Evolutionary conservation across 805 yeast genomes (phyloP), one percentile per base, ranked within the genome.

Genomic region (Saccharomycopsis schoenii): DNA sequence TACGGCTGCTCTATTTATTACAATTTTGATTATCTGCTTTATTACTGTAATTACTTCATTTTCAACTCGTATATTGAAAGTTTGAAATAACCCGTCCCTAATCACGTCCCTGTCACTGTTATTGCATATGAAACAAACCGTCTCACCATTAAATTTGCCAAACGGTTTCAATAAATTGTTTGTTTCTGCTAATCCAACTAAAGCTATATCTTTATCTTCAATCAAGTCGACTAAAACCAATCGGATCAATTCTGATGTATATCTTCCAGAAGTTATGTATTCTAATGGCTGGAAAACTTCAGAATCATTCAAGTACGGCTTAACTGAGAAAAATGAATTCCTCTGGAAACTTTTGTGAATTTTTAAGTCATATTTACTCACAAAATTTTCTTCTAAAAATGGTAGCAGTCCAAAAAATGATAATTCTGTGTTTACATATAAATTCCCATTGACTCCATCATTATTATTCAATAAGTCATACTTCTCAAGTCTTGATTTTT

Each of bases 191-290:
- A 42, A 24, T 2, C n/a, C 58, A 24, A 14, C 25, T 29, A 56
- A 41, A 40, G 4, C 24, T 25, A 40, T 19, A 29, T n/a, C 41
- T 4, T 40, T 29, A 15, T 56, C 58, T 19, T 14, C 40, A 24
- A 56, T 56, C 19, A 41, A 8, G 4, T 56, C 43, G 14, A 40
- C 19, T 19, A 56, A 15, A 9, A 43, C 41, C 40, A 56, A 41
- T 56, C 58, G 24, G 2, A 59, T 58, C 15, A 59, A 29, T 50
- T 59, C 61, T 10, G 58, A 40, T 29, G 50, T 47, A 21, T 60
- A 60, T 57, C 62, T 60, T 15, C 60, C 62, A n/a, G 60, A 50
- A 15, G 62, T 57, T 34, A 60, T 41, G 11, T 50, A 50, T 40
- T 60, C 62, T 14, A 57, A 57, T 11, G 62, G 60, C 21, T 56